Evolutionary conservation across 2,329 filamentous ascomycete species (phyloP).

Genomic region (Thielaviopsis punctulata): DNA sequence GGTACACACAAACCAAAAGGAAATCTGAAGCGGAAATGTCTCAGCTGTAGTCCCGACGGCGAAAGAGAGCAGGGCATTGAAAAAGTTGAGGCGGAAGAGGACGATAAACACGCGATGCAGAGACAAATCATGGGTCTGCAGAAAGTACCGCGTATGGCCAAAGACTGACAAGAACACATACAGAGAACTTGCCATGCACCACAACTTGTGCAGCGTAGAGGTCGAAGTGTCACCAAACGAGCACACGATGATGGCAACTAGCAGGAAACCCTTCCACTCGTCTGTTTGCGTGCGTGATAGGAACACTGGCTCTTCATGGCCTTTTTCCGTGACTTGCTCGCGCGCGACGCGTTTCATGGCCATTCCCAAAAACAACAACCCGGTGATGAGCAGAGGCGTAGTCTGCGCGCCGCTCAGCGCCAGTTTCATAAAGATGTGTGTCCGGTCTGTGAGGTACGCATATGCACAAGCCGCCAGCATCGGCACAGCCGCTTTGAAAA

Average conservation of each 20-base stretch:
- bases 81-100: slow-evolving; percentile 38
- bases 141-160: slow-evolving; percentile 42
- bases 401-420: slow-evolving; percentile 3
- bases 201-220: slow-evolving; percentile 35
- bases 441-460: slow-evolving; percentile 5
- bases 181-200: slow-evolving; percentile 34
- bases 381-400: neutral
- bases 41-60: neutral
- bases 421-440: slow-evolving; percentile 8
- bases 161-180: slow-evolving; percentile 48
- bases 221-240: slow-evolving; percentile 34
- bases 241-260: slow-evolving; percentile 33
- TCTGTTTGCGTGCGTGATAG: slow-evolving; percentile 39
- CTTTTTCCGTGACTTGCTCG: neutral
- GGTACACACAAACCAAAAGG: slow-evolving; percentile 5
- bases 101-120: slow-evolving; percentile 32
- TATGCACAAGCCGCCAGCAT: neutral
- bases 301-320: slow-evolving; percentile 15
- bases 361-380: neutral
- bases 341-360: neutral
- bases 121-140: slow-evolving; percentile 39
- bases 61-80: slow-evolving; percentile 20
- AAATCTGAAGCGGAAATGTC: slow-evolving; percentile 1
- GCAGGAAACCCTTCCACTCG: slow-evolving; percentile 53
- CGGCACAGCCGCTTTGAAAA: neutral